These are phyloP conservation scores for Zygotorulaspora florentina DNA, from an alignment of 805 yeast species.

Conservation along the genomic window DNA sequence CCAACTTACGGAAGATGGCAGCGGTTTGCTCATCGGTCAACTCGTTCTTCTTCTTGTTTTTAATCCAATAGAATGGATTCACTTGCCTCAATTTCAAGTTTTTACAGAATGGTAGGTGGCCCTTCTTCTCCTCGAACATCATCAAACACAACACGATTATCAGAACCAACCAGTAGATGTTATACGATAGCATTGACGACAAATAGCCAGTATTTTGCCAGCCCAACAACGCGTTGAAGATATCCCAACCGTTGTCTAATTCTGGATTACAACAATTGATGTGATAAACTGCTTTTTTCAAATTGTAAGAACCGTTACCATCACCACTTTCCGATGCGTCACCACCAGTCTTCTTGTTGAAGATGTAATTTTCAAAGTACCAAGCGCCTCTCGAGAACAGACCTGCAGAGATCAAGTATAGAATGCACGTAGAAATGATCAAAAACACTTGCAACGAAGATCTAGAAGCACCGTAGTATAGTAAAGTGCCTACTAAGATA, in stretches of 20 bases:
- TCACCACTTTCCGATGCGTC: slow-evolving; percentile 90
- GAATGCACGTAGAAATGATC: slow-evolving; percentile 79
- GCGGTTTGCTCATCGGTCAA: slow-evolving; percentile 50
- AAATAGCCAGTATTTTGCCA: slow-evolving; percentile 97
- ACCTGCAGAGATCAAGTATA: slow-evolving; percentile 89
- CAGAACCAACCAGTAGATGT: slow-evolving; percentile 77
- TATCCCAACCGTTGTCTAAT: slow-evolving; percentile 92
- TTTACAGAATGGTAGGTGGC: slow-evolving; percentile 71
- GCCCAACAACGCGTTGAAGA: slow-evolving; percentile 88
- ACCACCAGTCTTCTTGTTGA: slow-evolving; percentile 73
- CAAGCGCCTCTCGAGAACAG: slow-evolving; percentile 90
- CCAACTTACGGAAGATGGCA: slow-evolving; percentile 46
- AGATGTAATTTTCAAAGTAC: slow-evolving; percentile 73
- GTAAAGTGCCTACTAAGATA: slow-evolving; percentile 56
- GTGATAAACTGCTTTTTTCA: slow-evolving; percentile 81
- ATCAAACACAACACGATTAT: slow-evolving; percentile 53
- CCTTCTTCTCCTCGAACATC: slow-evolving; percentile 79
- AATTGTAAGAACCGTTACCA: slow-evolving; percentile 94
- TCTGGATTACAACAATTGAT: slow-evolving; percentile 97
- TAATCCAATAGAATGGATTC: slow-evolving; percentile 72
- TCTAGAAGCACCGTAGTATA: slow-evolving; percentile 79
- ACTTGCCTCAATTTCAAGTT: slow-evolving; percentile 44
- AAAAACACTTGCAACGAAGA: slow-evolving; percentile 84
- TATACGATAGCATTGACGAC: slow-evolving; percentile 87
- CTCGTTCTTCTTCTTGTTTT: slow-evolving; percentile 60